Conservation (phyloP, 306 rosid species). For the Quercus agrifolia region DNA sequence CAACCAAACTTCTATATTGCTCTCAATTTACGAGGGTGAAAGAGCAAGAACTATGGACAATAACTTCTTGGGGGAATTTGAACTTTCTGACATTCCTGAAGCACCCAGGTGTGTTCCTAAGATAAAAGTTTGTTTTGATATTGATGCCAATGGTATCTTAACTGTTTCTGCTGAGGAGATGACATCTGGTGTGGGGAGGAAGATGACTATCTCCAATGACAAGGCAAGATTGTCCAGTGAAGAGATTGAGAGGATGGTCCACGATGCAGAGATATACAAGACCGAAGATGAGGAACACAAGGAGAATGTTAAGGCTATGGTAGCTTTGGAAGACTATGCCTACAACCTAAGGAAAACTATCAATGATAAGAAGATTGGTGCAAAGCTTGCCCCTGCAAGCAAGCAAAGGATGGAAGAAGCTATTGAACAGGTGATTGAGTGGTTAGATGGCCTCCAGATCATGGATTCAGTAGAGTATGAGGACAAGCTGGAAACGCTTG, state of each 20-base stretch:
- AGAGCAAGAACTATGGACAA: conserved; percentile 4
- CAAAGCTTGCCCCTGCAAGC: background rate
- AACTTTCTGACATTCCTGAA: conserved; percentile 10
- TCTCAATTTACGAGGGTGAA: conserved; percentile 20
- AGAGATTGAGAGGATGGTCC: conserved; percentile 16
- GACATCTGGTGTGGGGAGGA: background rate
- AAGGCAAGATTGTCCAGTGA: conserved; percentile 8
- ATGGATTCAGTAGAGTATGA: conserved; percentile 6
- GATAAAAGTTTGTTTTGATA: background rate
- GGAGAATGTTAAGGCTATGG: conserved; percentile 6
- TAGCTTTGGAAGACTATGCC: conserved; percentile 11
- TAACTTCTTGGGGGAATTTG: conserved; percentile 16
- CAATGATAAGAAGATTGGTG: conserved; percentile 7
- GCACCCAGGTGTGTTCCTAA: conserved; percentile 6
- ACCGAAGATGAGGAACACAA: conserved; percentile 21
- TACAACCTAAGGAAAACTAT: conserved; percentile 14
- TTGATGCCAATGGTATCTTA: background rate
- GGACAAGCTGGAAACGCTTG: conserved; percentile 4
- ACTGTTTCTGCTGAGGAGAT: conserved; percentile 20
- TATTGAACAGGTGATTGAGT: conserved; percentile 13
- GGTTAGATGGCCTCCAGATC: conserved; percentile 18
- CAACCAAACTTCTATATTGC: background rate
- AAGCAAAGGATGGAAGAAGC: conserved; percentile 20
- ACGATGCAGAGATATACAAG: conserved; percentile 13
- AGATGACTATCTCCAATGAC: conserved; percentile 21